Percentiles rank a stretch among this genome's conserved stretches.
Conservation (phyloP, 768 basidiomycete species). For the Collybiopsis confluens region DNA sequence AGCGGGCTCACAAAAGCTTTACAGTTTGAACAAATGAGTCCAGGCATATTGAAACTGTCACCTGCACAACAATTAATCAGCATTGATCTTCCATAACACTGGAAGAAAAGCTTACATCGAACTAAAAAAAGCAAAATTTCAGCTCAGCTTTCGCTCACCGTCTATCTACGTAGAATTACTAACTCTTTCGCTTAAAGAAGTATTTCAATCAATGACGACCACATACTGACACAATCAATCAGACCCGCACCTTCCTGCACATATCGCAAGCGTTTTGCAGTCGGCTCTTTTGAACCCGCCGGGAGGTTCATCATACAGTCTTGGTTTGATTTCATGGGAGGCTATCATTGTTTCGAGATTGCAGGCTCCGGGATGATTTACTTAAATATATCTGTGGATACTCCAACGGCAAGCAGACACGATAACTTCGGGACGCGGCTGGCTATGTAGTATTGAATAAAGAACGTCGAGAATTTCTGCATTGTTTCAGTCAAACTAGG, state of each 20-base stretch:
- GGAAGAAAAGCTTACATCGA: conserved; percentile 36
- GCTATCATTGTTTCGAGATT: no score
- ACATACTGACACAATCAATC: conserved; percentile 15
- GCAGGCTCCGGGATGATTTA: no score
- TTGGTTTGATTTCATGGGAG: no score
- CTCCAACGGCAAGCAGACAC: no score
- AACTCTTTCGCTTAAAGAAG: neutral
- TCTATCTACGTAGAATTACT: no score
- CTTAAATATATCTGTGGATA: no score
- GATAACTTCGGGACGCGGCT: no score
- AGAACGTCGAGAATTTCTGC: no score
- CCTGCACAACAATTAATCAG: conserved; percentile 16
- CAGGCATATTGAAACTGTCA: conserved; percentile 41
- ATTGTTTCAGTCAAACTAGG: no score
- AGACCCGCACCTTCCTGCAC: conserved; percentile 32
- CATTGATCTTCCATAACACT: neutral
- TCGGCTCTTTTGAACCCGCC: conserved; percentile 35
- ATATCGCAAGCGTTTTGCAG: conserved; percentile 59
- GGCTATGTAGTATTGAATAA: no score
- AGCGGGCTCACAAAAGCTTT: conserved; percentile 26
- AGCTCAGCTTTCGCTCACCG: no score
- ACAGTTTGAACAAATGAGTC: conserved; percentile 38
- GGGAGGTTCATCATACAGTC: no score
- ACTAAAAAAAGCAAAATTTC: conserved; percentile 25
- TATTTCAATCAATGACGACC: neutral